Base-by-base conservation (phyloP, 1,284 basidiomycete species). In the Mycena sp. region DNA sequence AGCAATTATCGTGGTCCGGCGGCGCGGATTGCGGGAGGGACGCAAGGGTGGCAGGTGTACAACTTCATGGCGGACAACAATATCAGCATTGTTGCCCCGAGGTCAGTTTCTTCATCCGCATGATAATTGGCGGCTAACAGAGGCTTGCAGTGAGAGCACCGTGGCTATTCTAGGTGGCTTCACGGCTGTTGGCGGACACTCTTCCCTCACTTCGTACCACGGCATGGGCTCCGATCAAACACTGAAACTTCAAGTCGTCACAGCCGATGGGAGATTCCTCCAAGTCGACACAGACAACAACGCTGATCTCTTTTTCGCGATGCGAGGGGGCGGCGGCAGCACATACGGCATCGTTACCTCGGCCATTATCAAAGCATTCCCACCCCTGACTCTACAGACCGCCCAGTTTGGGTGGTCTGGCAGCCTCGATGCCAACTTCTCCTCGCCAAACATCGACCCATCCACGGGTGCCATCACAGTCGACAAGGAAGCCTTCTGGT, bases 311-410 rank as follows among this genome's bases (percentile, higher is more conserved):
- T 55, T 44, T 10, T 55, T 43, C 41, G 53, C 53, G 29, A 55
- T 55, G 53, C 40, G 43, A 1, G 53, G 53, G 12, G 53, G 53
- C 40, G 53, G 53, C 40, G 53, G 53, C 40, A 37, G 53, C 32
- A 55, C 53, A 55, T 55, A 44, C 43, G 53, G 53, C 43, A 55
- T 55, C 32, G 53, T 55, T 23, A 55, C 53, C 53, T 55, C 53
- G 40, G 53, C 43, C 21, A 10, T 55, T 45, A n/a, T 55, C 41
- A 55, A 55, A 45, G 53, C 43, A 44, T 55, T 55, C 53, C 53
- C 53, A 37, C 53, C 53, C 14, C 41, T 55, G 43, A 43, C 40
- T 55, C 41, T 55, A 44, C 40, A 43, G 53, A 55, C 53, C 28
- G 53, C 53, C 38, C 28, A 55, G 12, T 43, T 45, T 37, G 9